Evolutionary conservation across 306 rosid genomes (phyloP), one percentile per base, ranked within the genome.

Genomic region (Abrus precatorius): DNA sequence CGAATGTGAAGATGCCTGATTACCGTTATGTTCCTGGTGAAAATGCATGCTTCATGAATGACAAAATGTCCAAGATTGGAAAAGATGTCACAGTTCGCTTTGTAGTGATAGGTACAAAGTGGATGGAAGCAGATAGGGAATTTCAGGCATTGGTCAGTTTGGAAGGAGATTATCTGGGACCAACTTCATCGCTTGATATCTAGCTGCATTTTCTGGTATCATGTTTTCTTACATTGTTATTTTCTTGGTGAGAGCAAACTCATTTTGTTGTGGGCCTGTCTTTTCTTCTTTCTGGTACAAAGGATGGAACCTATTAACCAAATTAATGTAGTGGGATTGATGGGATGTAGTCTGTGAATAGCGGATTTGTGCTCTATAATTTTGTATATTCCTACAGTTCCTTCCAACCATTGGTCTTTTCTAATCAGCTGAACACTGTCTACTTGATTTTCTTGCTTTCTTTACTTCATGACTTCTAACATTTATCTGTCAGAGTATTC

Each of bases 71-170:
- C 0, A 93, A 84, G 83, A 89, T 95, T 34, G 96, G 85, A 28
- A 91, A 92, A 63, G 96, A 87, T 27, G 90, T 72, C 3, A 38
- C 38, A 0, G 86, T 95, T 27, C 94, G 98, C 68, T 84, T 85
- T 80, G 84, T 91, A 3, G 99, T 93, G 77, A 86, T 93, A 0
- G 99, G 98, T 3, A 92, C 97, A 0, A 95, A 89, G 91, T 93
- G 96, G 99, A 84, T 93, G 20, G 97, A 95, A 61, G 98, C 96
- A 3, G 92, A 93, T 20, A 86, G 98, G 88, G 94, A 95, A 29
- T 93, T 90, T 59, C 99, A 92, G 81, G 99, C 97, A 1, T 66
- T 95, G 92, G 99, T 93, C 12, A 86, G 96, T 82, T 41, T 95
- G 87, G 92, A 91, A 60, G 98, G 93, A 5, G 91, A 95, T 82